Base-by-base conservation (phyloP, 1,284 basidiomycete genomes). In the Pyrrhoderma noxium region DNA sequence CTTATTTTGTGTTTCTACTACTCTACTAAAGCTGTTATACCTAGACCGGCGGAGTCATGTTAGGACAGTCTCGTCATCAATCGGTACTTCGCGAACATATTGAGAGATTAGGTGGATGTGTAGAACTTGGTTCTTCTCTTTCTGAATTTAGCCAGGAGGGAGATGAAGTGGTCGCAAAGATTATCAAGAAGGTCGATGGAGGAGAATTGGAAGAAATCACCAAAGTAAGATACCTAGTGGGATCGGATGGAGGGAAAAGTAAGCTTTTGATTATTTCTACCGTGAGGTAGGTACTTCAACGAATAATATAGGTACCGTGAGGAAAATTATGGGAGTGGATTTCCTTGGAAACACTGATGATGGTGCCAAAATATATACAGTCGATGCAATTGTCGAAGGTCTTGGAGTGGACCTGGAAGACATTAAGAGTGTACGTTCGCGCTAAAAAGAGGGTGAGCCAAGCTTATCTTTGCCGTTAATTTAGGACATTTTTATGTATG, bases 291-390 rank as follows among this genome's bases (percentile, higher is more conserved):
- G 11, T 31, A 31, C 5, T 22, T 19, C n/a, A 35, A 50, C 19
- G 37, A 2, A 11, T 14, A 8, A 13, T 56, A 13, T 25, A 66
- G 66, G 66, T 35, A 49, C 59, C 16, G 55, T 59, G 31, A 53
- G 67, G 25, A 75, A 76, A 52, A 62, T 64, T 19, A 65, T 75
- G 11, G 70, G 69, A 0, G 54, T 77, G 27, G 55, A 64, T 0
- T 77, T 78, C 53, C 49, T 71, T 1, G 77, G 76, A 0, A 71
- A 79, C 52, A 70, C 68, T 0, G 61, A 59, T 34, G 59, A 70
- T n/a, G 58, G 44, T 11, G 41, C n/a, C 1, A 47, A 59, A 11
- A 58, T 67, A 8, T 56, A 73, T 2, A 60, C 69, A 3, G 76
- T 73, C 1, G 75, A 76, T 56, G 64, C 76, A 18, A 60, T 60